Conservation (phyloP, 352 stramenopile genomes). For the Blastocystis sp. region DNA sequence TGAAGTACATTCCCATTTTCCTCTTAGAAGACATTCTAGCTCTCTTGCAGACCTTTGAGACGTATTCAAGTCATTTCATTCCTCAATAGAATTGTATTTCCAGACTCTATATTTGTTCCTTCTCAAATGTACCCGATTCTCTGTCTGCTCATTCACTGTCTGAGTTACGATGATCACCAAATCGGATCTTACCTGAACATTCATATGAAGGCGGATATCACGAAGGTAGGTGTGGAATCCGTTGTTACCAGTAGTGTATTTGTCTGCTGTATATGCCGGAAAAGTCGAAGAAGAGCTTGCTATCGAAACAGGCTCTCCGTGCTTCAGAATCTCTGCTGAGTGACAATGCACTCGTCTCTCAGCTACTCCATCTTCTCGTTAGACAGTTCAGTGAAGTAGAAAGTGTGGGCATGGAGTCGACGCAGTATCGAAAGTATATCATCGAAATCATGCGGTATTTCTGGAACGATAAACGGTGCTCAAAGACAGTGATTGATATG, state of each 20-base stretch:
- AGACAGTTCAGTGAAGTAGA: constrained; percentile 33
- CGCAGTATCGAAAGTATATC: constrained; percentile 42
- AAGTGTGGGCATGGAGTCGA: neutral
- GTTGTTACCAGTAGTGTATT: neutral
- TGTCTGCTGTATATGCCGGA: neutral
- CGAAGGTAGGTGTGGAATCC: neutral
- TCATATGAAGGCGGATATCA: constrained; percentile 10
- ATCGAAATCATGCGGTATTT: neutral
- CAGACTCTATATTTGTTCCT: neutral
- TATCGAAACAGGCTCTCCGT: neutral
- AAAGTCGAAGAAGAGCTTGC: neutral
- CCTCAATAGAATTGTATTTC: neutral
- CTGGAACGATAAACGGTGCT: neutral
- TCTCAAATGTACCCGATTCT: neutral
- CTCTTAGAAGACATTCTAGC: neutral
- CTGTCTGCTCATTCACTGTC: neutral
- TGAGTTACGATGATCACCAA: neutral
- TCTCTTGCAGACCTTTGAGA: neutral
- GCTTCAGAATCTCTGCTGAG: neutral
- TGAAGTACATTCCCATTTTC: neutral
- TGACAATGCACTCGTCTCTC: neutral
- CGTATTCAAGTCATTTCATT: neutral
- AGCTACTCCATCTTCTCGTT: neutral
- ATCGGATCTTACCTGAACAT: constrained; percentile 18
- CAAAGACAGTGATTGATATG: neutral